phyloP scores from a whole-genome alignment of 2,329 filamentous ascomycete genomes.

The Dothidotthia symphoricarpi region DNA sequence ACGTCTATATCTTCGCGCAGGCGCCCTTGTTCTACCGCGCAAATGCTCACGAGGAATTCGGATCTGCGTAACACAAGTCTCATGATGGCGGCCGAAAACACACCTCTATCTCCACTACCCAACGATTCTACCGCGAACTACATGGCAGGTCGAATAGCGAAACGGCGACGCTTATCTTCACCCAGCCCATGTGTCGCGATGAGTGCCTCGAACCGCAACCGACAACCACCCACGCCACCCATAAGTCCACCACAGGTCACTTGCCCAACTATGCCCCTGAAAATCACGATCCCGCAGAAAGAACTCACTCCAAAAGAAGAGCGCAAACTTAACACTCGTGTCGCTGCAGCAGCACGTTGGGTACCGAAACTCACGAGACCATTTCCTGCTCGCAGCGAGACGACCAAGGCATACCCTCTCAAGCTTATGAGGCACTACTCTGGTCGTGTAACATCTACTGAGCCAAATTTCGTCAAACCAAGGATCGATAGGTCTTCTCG shows the following conservation, averaged over 20 bases:
- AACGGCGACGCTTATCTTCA: slow-evolving; percentile 1
- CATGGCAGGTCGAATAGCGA: neutral
- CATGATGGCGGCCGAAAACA: neutral
- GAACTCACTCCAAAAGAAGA: slow-evolving; percentile 8
- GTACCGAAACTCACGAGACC: slow-evolving; percentile 16
- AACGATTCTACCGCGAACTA: too few relatives aligned
- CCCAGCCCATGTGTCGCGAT: neutral
- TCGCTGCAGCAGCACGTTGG: slow-evolving; percentile 19
- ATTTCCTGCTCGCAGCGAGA: slow-evolving; percentile 13
- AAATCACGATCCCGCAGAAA: slow-evolving; percentile 14
- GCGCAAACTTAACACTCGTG: slow-evolving; percentile 10
- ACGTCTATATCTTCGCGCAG: slow-evolving; percentile 7
- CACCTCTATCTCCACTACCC: neutral
- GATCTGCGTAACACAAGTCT: neutral
- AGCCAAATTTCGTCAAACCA: slow-evolving; percentile 16
- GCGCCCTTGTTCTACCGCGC: slow-evolving; percentile 1
- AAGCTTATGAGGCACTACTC: slow-evolving; percentile 30
- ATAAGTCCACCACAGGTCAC: slow-evolving; percentile 2
- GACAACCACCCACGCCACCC: slow-evolving; percentile 9
- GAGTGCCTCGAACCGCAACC: neutral
- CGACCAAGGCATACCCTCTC: slow-evolving; percentile 18
- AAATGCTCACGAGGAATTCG: neutral
- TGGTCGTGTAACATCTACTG: neutral
- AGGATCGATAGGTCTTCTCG: slow-evolving; percentile 17
- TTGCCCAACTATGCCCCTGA: slow-evolving; percentile 10